A percentile compares a stretch with the other conserved stretches of the same genome.
phyloP scores from a whole-genome alignment of 2,329 filamentous ascomycete species.

The Magnaporthales sp. region DNA sequence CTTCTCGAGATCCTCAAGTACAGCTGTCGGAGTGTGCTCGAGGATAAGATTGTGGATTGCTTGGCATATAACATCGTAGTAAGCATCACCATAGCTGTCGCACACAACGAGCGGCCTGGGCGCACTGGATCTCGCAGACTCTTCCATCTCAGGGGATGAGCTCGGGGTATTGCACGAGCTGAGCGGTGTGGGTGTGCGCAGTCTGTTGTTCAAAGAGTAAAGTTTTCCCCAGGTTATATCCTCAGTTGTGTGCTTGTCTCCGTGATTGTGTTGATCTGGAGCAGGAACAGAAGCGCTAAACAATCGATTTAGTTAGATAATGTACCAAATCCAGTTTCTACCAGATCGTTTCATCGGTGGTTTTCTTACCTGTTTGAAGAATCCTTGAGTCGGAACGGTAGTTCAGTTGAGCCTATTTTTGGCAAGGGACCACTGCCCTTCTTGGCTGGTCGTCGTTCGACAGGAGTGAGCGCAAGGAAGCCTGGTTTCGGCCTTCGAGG shows the following conservation, averaged over 20 bases:
- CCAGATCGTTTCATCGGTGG: neutral
- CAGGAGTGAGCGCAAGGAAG: neutral
- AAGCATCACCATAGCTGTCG: neutral
- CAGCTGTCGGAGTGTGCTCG: neutral
- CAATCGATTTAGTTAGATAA: neutral
- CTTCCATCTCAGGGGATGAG: neutral
- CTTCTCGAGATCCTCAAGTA: constrained; percentile 1
- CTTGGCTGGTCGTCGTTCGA: neutral
- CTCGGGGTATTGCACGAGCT: neutral
- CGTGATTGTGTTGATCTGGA: neutral
- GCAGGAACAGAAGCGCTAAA: neutral
- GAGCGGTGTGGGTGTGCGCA: neutral
- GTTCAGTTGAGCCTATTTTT: neutral
- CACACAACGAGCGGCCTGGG: neutral
- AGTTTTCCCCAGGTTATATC: neutral
- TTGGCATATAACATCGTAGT: neutral
- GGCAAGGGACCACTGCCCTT: neutral
- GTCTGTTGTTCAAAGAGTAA: neutral
- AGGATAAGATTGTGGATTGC: neutral
- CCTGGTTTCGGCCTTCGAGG: neutral
- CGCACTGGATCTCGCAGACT: neutral
- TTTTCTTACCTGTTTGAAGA: neutral
- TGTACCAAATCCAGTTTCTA: neutral
- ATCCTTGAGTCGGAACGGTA: neutral
- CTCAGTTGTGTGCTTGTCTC: neutral